phyloP scores from a whole-genome alignment of 352 stramenopile species.

The Pythium brachiatum region DNA sequence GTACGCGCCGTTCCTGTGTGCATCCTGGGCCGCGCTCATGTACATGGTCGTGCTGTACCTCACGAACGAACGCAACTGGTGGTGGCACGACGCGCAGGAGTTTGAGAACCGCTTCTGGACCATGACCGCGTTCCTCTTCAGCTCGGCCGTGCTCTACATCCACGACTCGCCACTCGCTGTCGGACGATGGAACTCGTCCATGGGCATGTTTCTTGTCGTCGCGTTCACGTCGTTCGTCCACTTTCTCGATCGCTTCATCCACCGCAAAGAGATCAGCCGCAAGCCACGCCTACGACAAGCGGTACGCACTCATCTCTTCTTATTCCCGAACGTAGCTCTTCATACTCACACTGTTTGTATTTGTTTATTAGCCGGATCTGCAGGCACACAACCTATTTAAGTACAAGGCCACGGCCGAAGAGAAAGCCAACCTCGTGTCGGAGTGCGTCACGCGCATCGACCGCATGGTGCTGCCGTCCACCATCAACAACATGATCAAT shows the following conservation, averaged over 20 bases:
- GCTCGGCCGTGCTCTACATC: conserved; percentile 91
- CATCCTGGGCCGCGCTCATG: conserved; percentile 76
- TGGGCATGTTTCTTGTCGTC: conserved; percentile 77
- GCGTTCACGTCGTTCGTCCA: conserved; percentile 76
- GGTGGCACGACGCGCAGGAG: conserved; percentile 89
- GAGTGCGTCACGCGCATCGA: conserved; percentile 77
- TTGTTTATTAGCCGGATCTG: conserved; percentile 3
- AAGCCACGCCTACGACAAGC: conserved; percentile 46
- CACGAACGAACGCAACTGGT: conserved; percentile 81
- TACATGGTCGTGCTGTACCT: conserved; percentile 83
- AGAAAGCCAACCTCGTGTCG: conserved; percentile 70
- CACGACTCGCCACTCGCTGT: conserved; percentile 91
- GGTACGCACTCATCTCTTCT: conserved; percentile 20
- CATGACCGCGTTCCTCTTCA: conserved; percentile 92
- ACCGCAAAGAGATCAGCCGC: conserved; percentile 69
- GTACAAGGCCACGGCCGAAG: conserved; percentile 77
- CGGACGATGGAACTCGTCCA: conserved; percentile 61
- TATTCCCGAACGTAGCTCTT: neutral
- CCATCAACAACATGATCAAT: conserved; percentile 90
- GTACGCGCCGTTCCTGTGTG: conserved; percentile 75
- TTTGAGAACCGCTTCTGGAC: conserved; percentile 98
- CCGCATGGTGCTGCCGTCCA: conserved; percentile 81
- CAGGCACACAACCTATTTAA: conserved; percentile 69
- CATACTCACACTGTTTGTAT: neutral
- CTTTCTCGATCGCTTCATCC: conserved; percentile 81